Base-by-base conservation (phyloP, 2,329 filamentous ascomycete genomes). In the Penicillium frequentans region DNA sequence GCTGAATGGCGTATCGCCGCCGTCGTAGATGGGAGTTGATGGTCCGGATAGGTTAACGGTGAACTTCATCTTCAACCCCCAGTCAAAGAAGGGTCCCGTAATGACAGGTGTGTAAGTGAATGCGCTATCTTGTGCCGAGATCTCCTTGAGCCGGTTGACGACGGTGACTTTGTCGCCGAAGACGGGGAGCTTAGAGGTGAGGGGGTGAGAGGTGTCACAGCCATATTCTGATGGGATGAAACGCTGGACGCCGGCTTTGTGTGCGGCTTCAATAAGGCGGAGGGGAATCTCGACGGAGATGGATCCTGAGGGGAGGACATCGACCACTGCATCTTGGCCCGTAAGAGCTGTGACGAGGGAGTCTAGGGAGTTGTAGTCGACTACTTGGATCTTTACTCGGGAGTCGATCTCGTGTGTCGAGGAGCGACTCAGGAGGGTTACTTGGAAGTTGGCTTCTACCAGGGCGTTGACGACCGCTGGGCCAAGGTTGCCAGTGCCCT, bases 1-100 rank as follows among this genome's bases (percentile, higher is more conserved):
- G 49, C 76, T 81, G 67, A 86, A 81, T 8, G 69, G 59, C 2
- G 61, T 58, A 31, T 84, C 73, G 0, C 85, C 85, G 1, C 79
- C 80, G 57, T 86, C 80, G 55, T 75, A 79, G 0, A 86, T 64
- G 0, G 64, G 73, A 0, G 76, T 73, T 0, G 42, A 54, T 3
- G 64, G 62, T n/a, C 76, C 73, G 1, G 75, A 57, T 1, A 62
- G 14, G 55, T 82, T 74, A 1, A 84, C 50, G 5, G 84, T 49
- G 62, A 86, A 81, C 2, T 71, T 71, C 1, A 69, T 44, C 31
- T 68, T 52, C 16, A 77, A 48, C 37, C 62, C 59, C 63, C 69
- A 71, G 48, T 72, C 73, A 14, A 77, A 62, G 59, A 77, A 76
- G 1, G 68, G 61, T 0, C 73, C 72, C 9, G 56, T 73, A 47